Evolutionary conservation across 1,284 basidiomycete species (phyloP), one percentile per base, ranked within the genome.

Genomic region (Amylostereum areolatum): DNA sequence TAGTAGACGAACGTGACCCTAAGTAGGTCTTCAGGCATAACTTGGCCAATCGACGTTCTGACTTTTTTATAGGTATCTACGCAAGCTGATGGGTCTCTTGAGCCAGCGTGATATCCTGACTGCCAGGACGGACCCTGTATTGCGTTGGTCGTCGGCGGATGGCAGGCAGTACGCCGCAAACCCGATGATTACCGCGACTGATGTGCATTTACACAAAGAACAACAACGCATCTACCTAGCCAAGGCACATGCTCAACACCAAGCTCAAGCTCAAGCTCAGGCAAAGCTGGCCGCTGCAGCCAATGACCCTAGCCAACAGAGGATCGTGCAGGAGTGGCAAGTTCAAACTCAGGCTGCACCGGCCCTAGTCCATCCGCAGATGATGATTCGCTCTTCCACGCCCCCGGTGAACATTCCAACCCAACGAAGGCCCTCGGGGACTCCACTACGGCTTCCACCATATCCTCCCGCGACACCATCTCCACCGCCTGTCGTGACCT

Each of bases 1-100:
- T 91, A 24, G 63, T 89, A 10, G 85, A 91, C 57, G 88, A 91
- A 55, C 87, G 75, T 54, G 74, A 80, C 52, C 62, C 78, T 4
- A 76, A 71, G 81, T 85, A 66, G 48, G 76, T 66, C 18, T 51
- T 51, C 42, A 12, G 24, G 11, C 41, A 6, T 7, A 7, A 29
- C 12, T 9, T 48, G 27, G 31, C n/a, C 31, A 28, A 28, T 34
- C 4, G 10, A 18, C 24, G 25, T 42, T 3, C 47, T 49, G 25
- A 53, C 24, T 4, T 5, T 27, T 48, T 52, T 47, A n/a, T 33
- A 83, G 82, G 48, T 78, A 80, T 56, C 62, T 87, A 42, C 71
- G 73, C 12, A 71, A 82, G 41, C 69, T 73, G 10, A 83, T 85
- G 76, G 73, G 74, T 1, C 58, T 82, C 4, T 66, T 80, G 29